phyloP scores from a whole-genome alignment of 2,329 filamentous ascomycete species.

The Cladosporium colombiae region DNA sequence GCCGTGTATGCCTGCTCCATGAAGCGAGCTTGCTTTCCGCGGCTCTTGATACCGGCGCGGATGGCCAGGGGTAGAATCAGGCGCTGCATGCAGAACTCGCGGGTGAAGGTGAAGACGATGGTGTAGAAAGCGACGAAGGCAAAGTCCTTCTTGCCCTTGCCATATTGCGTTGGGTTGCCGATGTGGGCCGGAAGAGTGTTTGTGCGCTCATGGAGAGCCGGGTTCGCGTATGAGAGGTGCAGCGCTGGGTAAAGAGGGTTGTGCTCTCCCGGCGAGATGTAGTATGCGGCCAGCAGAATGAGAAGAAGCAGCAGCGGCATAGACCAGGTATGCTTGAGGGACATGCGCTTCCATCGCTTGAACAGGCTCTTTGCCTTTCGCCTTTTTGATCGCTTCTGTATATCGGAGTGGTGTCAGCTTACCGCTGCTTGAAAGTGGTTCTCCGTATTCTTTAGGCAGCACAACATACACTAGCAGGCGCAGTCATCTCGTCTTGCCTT shows the following conservation, averaged over 20 bases:
- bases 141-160: constrained; percentile 83
- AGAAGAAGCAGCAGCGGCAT: constrained; percentile 68
- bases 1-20: constrained; percentile 97
- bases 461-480: constrained; percentile 11
- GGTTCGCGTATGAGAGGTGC: constrained; percentile 83
- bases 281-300: constrained; percentile 67
- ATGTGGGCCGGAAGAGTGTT: constrained; percentile 48
- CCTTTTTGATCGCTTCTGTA: constrained; percentile 45
- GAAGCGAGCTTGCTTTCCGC: constrained; percentile 82
- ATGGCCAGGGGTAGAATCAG: constrained; percentile 75
- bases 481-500: constrained; percentile 20
- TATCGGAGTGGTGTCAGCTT: constrained; percentile 29
- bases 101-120: constrained; percentile 85
- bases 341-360: constrained; percentile 48
- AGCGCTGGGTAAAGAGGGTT: constrained; percentile 81
- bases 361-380: constrained; percentile 48
- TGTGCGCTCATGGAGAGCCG: constrained; percentile 35
- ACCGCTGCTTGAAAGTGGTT: constrained; percentile 19
- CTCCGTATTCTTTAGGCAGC: constrained; percentile 13
- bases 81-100: constrained; percentile 95
- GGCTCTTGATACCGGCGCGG: constrained; percentile 66
- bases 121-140: constrained; percentile 89
- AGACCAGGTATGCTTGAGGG: constrained; percentile 60
- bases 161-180: constrained; percentile 63
- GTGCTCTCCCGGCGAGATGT: constrained; percentile 70